These are phyloP conservation scores for Amaranthus tricolor DNA, from an alignment of 179 eudicot genomes.

Conservation along the genomic window DNA sequence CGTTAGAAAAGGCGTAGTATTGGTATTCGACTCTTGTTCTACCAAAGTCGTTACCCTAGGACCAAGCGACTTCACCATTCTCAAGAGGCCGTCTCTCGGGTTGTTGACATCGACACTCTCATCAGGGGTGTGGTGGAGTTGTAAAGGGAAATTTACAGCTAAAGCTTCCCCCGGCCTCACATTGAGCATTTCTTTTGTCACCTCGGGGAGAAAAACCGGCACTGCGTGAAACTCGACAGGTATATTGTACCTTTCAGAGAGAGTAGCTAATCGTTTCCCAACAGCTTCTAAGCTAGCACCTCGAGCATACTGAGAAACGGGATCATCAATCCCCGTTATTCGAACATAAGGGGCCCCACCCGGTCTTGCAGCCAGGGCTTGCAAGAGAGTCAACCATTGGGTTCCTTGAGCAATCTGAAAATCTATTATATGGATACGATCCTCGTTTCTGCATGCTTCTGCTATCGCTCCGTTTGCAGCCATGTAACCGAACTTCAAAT, in stretches of 20 bases:
- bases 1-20: constrained; percentile 67
- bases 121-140: constrained; percentile 90
- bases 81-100: constrained; percentile 71
- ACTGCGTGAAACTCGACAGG: constrained; percentile 67
- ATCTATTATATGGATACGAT: constrained; percentile 81
- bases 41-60: constrained; percentile 82
- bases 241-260: constrained; percentile 67
- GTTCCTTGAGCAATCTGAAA: constrained; percentile 90
- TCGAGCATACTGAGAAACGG: constrained; percentile 77
- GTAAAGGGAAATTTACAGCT: constrained; percentile 82
- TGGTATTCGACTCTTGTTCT: constrained; percentile 90
- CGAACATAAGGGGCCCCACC: constrained; percentile 80
- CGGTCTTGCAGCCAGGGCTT: constrained; percentile 90
- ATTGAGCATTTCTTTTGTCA: constrained; percentile 66
- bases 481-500: constrained; percentile 90
- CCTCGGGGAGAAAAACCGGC: constrained; percentile 65
- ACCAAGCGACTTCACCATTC: constrained; percentile 78
- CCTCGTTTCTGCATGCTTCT: constrained; percentile 79
- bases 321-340: constrained; percentile 91
- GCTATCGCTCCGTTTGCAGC: constrained; percentile 98
- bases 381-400: constrained; percentile 89
- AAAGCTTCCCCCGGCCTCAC: constrained; percentile 77
- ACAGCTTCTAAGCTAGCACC: constrained; percentile 65
- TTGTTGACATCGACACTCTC: constrained; percentile 91
- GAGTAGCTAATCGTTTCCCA: constrained; percentile 48